A percentile compares a stretch with the other conserved stretches of the same genome.
phyloP scores from a whole-genome alignment of 768 basidiomycete species.

The Suillus clintonianus region DNA sequence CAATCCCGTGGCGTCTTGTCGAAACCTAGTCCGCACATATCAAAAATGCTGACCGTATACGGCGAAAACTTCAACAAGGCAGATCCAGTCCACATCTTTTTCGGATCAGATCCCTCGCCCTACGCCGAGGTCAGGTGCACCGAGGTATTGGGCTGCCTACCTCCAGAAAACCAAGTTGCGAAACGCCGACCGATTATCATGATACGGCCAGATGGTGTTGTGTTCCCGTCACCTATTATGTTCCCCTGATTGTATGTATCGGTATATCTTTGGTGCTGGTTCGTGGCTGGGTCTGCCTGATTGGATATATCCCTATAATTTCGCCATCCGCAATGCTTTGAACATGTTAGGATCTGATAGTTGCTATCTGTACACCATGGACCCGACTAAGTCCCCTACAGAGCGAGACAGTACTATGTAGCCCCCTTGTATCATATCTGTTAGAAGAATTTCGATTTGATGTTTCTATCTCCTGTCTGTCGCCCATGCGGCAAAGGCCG shows the following conservation, averaged over 20 bases:
- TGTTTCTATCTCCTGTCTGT: constrained; percentile 6
- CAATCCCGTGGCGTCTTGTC: constrained; percentile 67
- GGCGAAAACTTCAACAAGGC: constrained; percentile 88
- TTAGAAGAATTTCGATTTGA: constrained; percentile 3
- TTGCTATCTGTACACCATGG: constrained; percentile 35
- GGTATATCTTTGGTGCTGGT: constrained; percentile 17
- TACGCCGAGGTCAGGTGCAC: constrained; percentile 86
- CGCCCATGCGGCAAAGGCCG: constrained; percentile 4
- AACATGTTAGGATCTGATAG: constrained; percentile 29
- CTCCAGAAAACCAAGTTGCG: constrained; percentile 63
- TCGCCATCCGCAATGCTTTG: constrained; percentile 18
- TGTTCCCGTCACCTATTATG: constrained; percentile 81
- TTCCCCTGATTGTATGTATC: constrained; percentile 54
- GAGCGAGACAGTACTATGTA: constrained; percentile 29
- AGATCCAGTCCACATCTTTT: constrained; percentile 82
- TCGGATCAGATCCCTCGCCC: constrained; percentile 85
- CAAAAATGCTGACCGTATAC: constrained; percentile 83
- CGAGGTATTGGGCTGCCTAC: constrained; percentile 81
- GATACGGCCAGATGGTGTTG: constrained; percentile 81
- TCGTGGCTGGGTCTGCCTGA: constrained; percentile 25
- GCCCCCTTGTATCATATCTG: constrained; percentile 28
- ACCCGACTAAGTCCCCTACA: constrained; percentile 18
- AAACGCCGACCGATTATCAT: constrained; percentile 82
- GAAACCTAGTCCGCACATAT: constrained; percentile 76
- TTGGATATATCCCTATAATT: constrained; percentile 21